Evolutionary conservation across 768 basidiomycete species (phyloP).

Genomic region (Naganishia onofrii): DNA sequence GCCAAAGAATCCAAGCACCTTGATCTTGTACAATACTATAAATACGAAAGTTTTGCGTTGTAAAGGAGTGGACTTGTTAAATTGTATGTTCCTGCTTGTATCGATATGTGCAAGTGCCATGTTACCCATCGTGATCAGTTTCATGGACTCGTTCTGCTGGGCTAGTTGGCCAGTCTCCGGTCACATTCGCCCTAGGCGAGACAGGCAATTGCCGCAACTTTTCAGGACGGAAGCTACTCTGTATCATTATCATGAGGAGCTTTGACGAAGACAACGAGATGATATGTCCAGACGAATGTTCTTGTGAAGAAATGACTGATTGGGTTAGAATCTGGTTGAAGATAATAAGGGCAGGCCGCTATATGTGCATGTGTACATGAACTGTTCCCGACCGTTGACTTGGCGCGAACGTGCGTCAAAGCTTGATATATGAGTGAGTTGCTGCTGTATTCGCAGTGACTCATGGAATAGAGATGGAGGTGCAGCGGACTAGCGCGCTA

Average conservation of each 20-base stretch:
- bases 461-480: background rate
- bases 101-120: background rate
- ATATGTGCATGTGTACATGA: too few species aligned
- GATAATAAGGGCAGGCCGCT: too few species aligned
- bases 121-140: background rate
- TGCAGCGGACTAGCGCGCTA: too few species aligned
- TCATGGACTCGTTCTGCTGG: background rate
- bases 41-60: background rate
- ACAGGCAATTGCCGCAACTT: too few species aligned
- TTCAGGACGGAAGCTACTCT: too few species aligned
- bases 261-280: too few species aligned
- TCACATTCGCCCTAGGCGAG: too few species aligned
- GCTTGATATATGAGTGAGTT: background rate
- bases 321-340: too few species aligned
- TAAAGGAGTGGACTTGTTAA: background rate
- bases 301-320: too few species aligned
- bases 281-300: too few species aligned
- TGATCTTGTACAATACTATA: background rate
- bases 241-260: too few species aligned
- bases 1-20: background rate
- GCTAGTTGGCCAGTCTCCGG: too few species aligned
- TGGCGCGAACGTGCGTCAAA: background rate
- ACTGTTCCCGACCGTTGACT: background rate
- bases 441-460: background rate
- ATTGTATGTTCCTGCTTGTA: background rate